Conservation (phyloP, 495 filamentous ascomycete species). For the Alectoria sarmentosa region DNA sequence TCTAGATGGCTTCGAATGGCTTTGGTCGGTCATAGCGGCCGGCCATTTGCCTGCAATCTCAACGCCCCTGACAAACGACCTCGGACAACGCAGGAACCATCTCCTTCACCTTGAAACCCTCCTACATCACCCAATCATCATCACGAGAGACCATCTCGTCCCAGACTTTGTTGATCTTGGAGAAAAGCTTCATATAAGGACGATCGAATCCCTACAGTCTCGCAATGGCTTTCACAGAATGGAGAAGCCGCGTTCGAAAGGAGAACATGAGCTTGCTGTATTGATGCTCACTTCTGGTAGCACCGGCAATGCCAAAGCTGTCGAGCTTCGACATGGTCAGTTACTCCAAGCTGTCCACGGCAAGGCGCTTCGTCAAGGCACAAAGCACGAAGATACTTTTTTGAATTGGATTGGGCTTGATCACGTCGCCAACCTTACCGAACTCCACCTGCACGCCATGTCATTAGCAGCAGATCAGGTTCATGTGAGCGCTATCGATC, state of each 20-base stretch:
- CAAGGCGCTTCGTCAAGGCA: not conserved
- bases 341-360: not conserved
- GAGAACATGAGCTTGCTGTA: not conserved
- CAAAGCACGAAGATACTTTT: not conserved
- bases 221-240: too few species aligned
- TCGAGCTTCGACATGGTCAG: not conserved
- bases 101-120: not conserved
- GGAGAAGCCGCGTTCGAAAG: too few species aligned
- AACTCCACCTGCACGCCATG: not conserved
- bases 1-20: constrained; percentile 32
- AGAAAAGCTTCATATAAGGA: too few species aligned
- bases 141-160: too few species aligned
- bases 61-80: not conserved
- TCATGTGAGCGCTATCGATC: not conserved
- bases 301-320: constrained; percentile 6
- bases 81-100: not conserved
- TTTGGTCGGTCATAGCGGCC: constrained; percentile 40
- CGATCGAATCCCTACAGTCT: too few species aligned
- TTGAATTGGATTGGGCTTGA: constrained; percentile 8
- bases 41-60: not conserved
- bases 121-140: too few species aligned
- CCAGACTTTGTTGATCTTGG: too few species aligned
- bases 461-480: not conserved
- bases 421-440: not conserved
- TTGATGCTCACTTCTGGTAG: constrained; percentile 1